phyloP scores from a whole-genome alignment of 768 basidiomycete genomes.

The Hirschioporus abietinus region DNA sequence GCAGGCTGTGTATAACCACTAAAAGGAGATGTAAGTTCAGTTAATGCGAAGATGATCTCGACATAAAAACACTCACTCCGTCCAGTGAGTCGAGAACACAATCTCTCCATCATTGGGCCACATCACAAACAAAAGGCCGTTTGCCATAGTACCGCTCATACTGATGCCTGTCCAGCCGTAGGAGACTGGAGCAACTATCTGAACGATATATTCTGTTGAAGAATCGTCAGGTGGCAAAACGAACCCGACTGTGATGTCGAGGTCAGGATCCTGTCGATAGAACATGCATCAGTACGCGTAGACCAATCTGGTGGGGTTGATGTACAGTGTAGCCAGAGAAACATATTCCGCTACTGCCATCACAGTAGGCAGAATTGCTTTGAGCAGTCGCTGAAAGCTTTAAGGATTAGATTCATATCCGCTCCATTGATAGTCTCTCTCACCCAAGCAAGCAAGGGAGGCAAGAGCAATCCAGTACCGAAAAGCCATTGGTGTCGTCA shows the following conservation, averaged over 20 bases:
- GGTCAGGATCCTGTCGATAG: slow-evolving; percentile 5
- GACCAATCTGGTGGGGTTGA: background rate
- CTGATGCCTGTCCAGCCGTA: slow-evolving; percentile 25
- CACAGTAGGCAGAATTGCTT: slow-evolving; percentile 6
- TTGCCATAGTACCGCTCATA: slow-evolving; percentile 23
- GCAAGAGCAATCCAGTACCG: no score
- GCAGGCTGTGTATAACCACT: slow-evolving; percentile 23
- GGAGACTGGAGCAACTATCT: slow-evolving; percentile 20
- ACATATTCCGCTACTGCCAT: slow-evolving; percentile 7
- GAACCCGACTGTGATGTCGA: slow-evolving; percentile 9
- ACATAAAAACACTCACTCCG: slow-evolving; percentile 16
- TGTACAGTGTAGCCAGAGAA: slow-evolving; percentile 6
- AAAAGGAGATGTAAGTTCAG: background rate
- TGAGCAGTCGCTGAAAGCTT: background rate
- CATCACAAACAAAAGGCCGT: slow-evolving; percentile 23
- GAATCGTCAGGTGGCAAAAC: slow-evolving; percentile 13
- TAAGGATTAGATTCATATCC: background rate
- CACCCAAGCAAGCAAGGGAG: no score
- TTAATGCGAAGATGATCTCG: background rate
- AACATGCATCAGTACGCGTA: background rate
- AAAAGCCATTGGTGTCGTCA: no score
- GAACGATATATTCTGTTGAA: slow-evolving; percentile 22
- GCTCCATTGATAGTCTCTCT: no score
- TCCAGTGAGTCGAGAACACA: slow-evolving; percentile 23
- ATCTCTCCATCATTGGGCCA: slow-evolving; percentile 21